Percentiles rank a stretch among this genome's conserved stretches.
These are phyloP conservation scores for Penicillium sp. DNA, from an alignment of 2,329 filamentous ascomycete species.

Conservation along the genomic window DNA sequence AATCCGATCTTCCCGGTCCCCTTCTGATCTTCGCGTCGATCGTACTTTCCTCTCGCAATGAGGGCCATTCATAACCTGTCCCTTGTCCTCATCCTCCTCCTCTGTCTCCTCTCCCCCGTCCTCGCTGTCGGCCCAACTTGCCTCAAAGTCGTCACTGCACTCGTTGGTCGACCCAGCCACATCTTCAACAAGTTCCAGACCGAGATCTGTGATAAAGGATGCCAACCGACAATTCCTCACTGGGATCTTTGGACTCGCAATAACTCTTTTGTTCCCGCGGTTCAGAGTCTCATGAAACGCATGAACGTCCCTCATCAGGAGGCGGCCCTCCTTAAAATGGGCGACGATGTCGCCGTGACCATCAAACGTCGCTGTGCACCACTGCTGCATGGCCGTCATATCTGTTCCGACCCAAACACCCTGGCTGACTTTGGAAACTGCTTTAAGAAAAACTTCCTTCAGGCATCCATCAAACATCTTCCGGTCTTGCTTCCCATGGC, in stretches of 20 bases:
- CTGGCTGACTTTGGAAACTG: slow-evolving; percentile 40
- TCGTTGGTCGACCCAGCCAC: slow-evolving; percentile 35
- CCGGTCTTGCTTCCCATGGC: slow-evolving; percentile 36
- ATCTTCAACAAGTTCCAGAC: slow-evolving; percentile 39
- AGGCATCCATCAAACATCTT: slow-evolving; percentile 34
- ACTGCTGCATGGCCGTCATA: slow-evolving; percentile 34
- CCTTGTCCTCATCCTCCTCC: slow-evolving; percentile 25
- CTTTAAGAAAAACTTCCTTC: slow-evolving; percentile 39
- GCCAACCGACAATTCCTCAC: slow-evolving; percentile 38
- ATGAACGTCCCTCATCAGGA: slow-evolving; percentile 36
- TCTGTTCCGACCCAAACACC: slow-evolving; percentile 37
- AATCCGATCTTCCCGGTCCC: not conserved
- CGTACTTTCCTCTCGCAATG: slow-evolving; percentile 14
- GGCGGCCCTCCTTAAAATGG: slow-evolving; percentile 35
- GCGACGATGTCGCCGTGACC: slow-evolving; percentile 39
- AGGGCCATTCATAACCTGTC: slow-evolving; percentile 28
- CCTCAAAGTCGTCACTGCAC: slow-evolving; percentile 81
- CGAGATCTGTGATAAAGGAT: slow-evolving; percentile 39
- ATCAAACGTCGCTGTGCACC: slow-evolving; percentile 38
- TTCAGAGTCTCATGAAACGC: slow-evolving; percentile 36
- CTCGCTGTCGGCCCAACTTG: slow-evolving; percentile 65
- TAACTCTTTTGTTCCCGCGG: slow-evolving; percentile 39
- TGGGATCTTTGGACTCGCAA: slow-evolving; percentile 44
- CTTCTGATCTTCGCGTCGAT: slow-evolving; percentile 17
- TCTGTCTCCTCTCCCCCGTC: slow-evolving; percentile 20